Conservation (phyloP, 768 basidiomycete genomes). For the Suillus sp. region DNA sequence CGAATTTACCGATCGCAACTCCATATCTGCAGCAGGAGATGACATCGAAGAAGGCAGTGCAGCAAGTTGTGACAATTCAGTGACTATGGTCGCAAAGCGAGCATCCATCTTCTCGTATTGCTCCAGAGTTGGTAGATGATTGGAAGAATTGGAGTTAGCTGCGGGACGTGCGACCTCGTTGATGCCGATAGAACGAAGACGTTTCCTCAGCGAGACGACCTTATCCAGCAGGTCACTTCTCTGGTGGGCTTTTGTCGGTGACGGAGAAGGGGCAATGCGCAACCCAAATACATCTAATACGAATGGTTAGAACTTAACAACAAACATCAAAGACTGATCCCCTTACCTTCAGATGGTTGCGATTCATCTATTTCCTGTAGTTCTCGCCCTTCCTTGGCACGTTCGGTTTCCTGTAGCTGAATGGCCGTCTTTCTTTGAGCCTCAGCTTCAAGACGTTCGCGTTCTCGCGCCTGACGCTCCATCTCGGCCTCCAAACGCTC, state of each 20-base stretch:
- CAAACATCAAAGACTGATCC: background rate
- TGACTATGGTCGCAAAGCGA: constrained; percentile 47
- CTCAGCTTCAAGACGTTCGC: constrained; percentile 9
- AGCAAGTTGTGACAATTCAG: constrained; percentile 49
- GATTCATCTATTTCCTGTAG: constrained; percentile 7
- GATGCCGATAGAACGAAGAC: constrained; percentile 62
- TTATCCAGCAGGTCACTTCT: constrained; percentile 48
- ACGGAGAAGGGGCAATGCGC: constrained; percentile 38
- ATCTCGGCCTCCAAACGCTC: constrained; percentile 15
- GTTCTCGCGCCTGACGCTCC: constrained; percentile 13
- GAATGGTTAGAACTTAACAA: constrained; percentile 9
- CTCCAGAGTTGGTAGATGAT: constrained; percentile 52
- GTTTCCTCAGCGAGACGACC: constrained; percentile 57
- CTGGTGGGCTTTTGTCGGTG: constrained; percentile 39
- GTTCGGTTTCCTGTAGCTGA: background rate
- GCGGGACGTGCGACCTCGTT: constrained; percentile 52
- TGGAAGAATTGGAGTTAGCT: constrained; percentile 33
- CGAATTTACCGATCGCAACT: constrained; percentile 58
- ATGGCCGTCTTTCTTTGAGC: constrained; percentile 1
- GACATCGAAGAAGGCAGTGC: constrained; percentile 47
- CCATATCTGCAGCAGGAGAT: constrained; percentile 49
- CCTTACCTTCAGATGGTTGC: constrained; percentile 25
- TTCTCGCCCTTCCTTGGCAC: background rate
- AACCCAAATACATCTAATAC: constrained; percentile 61
- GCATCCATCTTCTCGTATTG: constrained; percentile 49